Conservation (phyloP, 2,329 filamentous ascomycete genomes). For the Claviceps sp. region DNA sequence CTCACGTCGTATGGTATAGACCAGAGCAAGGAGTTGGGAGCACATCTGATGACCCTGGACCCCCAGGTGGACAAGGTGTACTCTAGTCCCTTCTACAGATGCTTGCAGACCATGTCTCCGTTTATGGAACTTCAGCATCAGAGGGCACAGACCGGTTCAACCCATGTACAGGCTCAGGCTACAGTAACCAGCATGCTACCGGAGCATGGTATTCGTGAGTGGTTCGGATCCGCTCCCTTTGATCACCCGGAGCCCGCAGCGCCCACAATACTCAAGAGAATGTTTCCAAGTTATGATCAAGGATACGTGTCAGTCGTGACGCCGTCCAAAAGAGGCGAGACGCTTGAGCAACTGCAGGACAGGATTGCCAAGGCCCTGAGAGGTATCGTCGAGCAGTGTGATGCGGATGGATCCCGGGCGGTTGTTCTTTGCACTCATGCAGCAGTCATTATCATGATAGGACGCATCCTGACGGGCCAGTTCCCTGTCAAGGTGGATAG, state of each 20-base stretch:
- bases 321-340: conserved; percentile 63
- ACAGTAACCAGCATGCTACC: conserved; percentile 31
- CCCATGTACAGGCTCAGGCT: background rate
- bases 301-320: conserved; percentile 49
- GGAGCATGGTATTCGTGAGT: conserved; percentile 59
- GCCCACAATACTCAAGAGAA: conserved; percentile 43
- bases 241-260: conserved; percentile 69
- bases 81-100: conserved; percentile 76
- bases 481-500: conserved; percentile 59
- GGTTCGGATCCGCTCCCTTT: conserved; percentile 81
- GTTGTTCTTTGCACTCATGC: conserved; percentile 82
- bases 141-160: background rate
- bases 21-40: conserved; percentile 67
- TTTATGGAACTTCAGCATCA: conserved; percentile 36
- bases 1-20: conserved; percentile 76
- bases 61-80: conserved; percentile 68
- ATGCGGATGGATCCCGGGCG: conserved; percentile 53
- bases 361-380: conserved; percentile 59
- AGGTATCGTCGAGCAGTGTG: conserved; percentile 58
- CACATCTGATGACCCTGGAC: conserved; percentile 45
- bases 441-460: conserved; percentile 75
- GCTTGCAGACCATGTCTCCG: conserved; percentile 69
- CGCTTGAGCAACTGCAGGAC: conserved; percentile 65
- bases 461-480: conserved; percentile 63
- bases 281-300: conserved; percentile 53